Evolutionary conservation across 345 rosid species (phyloP).

Genomic region (Firmiana major): DNA sequence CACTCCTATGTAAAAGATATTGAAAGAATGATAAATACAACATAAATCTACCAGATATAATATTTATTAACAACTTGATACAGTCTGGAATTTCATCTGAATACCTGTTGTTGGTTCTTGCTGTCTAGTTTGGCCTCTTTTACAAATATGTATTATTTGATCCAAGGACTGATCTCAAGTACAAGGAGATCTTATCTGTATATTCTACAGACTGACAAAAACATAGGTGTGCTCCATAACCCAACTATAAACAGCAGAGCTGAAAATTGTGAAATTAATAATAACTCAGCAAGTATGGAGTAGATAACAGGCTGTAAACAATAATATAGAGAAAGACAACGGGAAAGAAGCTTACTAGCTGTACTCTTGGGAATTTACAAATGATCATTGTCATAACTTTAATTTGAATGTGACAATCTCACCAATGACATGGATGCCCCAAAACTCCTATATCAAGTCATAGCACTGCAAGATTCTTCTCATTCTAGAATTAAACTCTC

Average conservation of each 20-base stretch:
- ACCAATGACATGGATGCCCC: not conserved
- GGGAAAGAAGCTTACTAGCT: slow-evolving; percentile 14
- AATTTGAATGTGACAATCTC: slow-evolving; percentile 13
- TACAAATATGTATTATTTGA: not conserved
- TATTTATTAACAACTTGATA: slow-evolving; percentile 5
- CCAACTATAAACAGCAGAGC: not conserved
- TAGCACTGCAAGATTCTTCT: slow-evolving; percentile 10
- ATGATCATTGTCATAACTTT: not conserved
- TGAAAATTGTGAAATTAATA: not conserved
- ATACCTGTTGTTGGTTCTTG: slow-evolving; percentile 13
- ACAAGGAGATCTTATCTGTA: slow-evolving; percentile 2
- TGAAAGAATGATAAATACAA: slow-evolving; percentile 22
- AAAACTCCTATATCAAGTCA: slow-evolving; percentile 20
- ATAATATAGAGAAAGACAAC: not conserved
- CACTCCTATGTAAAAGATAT: not conserved
- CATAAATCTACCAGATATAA: not conserved
- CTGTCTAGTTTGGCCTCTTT: slow-evolving; percentile 5
- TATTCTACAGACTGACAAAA: not conserved
- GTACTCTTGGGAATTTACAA: slow-evolving; percentile 5
- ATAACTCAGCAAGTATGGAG: not conserved
- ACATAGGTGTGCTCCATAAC: not conserved
- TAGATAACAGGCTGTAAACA: not conserved
- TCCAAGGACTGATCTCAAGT: not conserved
- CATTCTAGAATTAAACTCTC: slow-evolving; percentile 38
- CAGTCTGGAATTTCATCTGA: slow-evolving; percentile 14